Evolutionary conservation across 2,329 filamentous ascomycete species (phyloP).

Genomic region (Thermomyces lanuginosus): DNA sequence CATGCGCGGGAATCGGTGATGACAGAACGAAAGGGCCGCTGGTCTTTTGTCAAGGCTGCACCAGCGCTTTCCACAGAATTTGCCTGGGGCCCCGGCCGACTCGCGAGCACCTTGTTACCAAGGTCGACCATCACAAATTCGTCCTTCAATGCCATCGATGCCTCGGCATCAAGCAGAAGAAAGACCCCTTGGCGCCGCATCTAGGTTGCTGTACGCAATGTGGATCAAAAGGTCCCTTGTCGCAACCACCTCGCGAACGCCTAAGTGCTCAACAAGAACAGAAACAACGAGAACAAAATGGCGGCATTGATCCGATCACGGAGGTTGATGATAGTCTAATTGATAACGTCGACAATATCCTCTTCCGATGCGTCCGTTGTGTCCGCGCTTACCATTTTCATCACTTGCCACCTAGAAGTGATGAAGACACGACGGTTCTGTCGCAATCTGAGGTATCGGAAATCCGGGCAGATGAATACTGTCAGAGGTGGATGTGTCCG

Average conservation of each 20-base stretch:
- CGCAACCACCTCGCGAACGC: conserved; percentile 54
- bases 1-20: conserved; percentile 44
- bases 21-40: conserved; percentile 49
- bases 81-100: conserved; percentile 60
- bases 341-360: conserved; percentile 58
- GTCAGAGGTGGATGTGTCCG: conserved; percentile 59
- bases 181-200: conserved; percentile 52
- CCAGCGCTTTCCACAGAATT: conserved; percentile 60
- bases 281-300: conserved; percentile 61
- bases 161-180: conserved; percentile 50
- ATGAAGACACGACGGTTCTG: conserved; percentile 5
- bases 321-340: conserved; percentile 45
- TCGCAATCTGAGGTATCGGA: conserved; percentile 18
- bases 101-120: conserved; percentile 81
- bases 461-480: conserved; percentile 56
- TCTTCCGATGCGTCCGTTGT: conserved; percentile 71
- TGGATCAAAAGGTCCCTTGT: conserved; percentile 48
- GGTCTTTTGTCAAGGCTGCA: conserved; percentile 84
- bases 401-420: conserved; percentile 47
- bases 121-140: conserved; percentile 58
- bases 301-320: conserved; percentile 59
- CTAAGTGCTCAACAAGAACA: conserved; percentile 69
- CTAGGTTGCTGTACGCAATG: conserved; percentile 60
- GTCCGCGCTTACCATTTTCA: conserved; percentile 68
- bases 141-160: conserved; percentile 84